Base-by-base conservation (phyloP, 495 filamentous ascomycete species). In the Aspergillus saccharolyticus region DNA sequence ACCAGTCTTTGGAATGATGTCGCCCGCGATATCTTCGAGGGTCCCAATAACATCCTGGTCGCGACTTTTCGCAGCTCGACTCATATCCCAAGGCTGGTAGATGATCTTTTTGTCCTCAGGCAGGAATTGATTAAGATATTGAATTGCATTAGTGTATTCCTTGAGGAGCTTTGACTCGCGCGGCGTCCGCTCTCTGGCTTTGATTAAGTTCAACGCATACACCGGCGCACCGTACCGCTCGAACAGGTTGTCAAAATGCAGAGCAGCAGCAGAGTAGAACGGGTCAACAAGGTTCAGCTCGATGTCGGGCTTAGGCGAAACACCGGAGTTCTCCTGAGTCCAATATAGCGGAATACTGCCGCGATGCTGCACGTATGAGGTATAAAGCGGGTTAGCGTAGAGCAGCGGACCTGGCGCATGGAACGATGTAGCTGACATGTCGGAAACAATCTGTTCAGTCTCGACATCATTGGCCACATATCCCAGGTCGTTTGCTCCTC, bases 401-500 rank as follows among this genome's bases (percentile, higher is more conserved):
- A 96, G 82, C 54, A 83, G 83, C 20, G 91, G 90, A 6, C 90
- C 92, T 5, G 94, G 89, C 3, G 88, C 88, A 76, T 98, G 94
- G 66, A 98, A 97, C 0, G 94, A 96, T 2, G 94, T 97, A 2
- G 91, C 96, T 30, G 89, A 74, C 65, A 89, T 86, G 67, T 98
- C 95, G 14, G 91, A 91, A 10, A 97, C 92, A 60, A 98, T 97
- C 69, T 98, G 94, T 72, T 98, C 94, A 5, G 95, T 97, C 73
- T 98, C 95, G n/a, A 98, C 94, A 71, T 98, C 94, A 66, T 98
- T 98, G 42, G 94, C 94, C 52, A 98, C 94, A 71, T 96, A 96
- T 19, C 94, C 94, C 54, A 96, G 64, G 70, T 98, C 95, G 64
- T 98, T 98, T 44, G 92, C 87, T 44, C 94, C 94, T 54, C 94